Percentiles rank a stretch among this genome's conserved stretches.
Evolutionary conservation across 306 rosid species (phyloP).

Genomic region (Ziziphus jujuba): DNA sequence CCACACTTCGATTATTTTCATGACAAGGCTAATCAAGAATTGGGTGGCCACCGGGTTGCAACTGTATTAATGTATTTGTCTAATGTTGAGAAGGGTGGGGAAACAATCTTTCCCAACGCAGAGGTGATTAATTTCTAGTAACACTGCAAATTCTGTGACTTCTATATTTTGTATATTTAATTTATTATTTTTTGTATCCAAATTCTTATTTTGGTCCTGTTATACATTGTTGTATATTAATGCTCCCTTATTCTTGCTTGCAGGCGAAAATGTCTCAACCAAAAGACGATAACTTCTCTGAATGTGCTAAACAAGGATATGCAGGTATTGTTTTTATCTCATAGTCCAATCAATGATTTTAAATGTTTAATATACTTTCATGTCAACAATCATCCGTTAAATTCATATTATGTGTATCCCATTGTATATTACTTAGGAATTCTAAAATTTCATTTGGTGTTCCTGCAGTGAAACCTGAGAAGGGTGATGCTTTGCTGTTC

Average conservation of each 20-base stretch:
- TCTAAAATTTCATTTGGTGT: constrained; percentile 8
- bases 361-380: too few species aligned
- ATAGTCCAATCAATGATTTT: neutral
- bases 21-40: constrained; percentile 68
- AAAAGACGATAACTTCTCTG: constrained; percentile 57
- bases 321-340: constrained; percentile 57
- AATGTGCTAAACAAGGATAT: constrained; percentile 78
- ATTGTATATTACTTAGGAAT: neutral
- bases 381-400: constrained; percentile 4
- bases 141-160: neutral
- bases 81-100: constrained; percentile 84
- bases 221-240: neutral
- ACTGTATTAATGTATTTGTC: constrained; percentile 96
- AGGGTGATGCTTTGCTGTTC: constrained; percentile 94
- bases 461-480: constrained; percentile 70
- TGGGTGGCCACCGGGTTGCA: constrained; percentile 92
- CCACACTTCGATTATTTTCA: constrained; percentile 90
- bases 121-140: constrained; percentile 46
- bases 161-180: too few species aligned
- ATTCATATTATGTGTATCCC: neutral
- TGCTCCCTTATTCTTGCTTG: constrained; percentile 4
- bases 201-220: neutral
- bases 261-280: constrained; percentile 51
- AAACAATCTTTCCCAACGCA: constrained; percentile 79
- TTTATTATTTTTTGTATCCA: too few species aligned